Base-by-base conservation (phyloP, 306 rosid genomes). In the Cucurbita ficifolia region DNA sequence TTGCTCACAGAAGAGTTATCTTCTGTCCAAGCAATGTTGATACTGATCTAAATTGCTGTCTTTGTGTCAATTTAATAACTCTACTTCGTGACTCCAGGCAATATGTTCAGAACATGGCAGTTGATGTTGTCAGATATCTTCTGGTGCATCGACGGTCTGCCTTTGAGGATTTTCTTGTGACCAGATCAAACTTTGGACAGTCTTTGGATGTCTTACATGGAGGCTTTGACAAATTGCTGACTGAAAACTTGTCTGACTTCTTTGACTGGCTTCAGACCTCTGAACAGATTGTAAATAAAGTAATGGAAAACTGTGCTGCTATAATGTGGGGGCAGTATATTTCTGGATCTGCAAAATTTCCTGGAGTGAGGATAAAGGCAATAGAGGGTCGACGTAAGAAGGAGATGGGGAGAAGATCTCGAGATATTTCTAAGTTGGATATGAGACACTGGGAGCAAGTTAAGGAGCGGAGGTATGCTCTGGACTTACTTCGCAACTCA, bases 271-370 rank as follows among this genome's bases (percentile, higher is more conserved):
- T 85, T 88, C 88, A 87, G 69, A 82, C 77, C 74, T 62, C 87
- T 74, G 96, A 89, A 69, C 91, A 72, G 79, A 54, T 67, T 67
- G 91, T 95, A 79, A 88, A 82, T 64, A 91, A 95, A 77, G 87
- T 87, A 63, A 83, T 95, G 84, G 99, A 95, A 83, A 89, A 95
- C 81, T 89, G 93, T 82, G 99, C 97, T 65, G 85, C 87, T 58
- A 84, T 91, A 78, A 91, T 91, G 97, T 95, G 99, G 99, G 87
- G 84, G 81, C 99, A 95, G 86, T 95, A 86, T 85, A 87, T 95
- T 82, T 79, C 93, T 22, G 97, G 96, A 76, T 91, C 99, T 0
- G 76, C 89, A 21, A 95, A 95, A 78, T 95, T 95, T 83, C 99
- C 99, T 6, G 99, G 97, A 46, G 96, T 91, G 79, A 95, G 97